Evolutionary conservation across 2,329 filamentous ascomycete species (phyloP).

Genomic region (Dactylellina leptospora): DNA sequence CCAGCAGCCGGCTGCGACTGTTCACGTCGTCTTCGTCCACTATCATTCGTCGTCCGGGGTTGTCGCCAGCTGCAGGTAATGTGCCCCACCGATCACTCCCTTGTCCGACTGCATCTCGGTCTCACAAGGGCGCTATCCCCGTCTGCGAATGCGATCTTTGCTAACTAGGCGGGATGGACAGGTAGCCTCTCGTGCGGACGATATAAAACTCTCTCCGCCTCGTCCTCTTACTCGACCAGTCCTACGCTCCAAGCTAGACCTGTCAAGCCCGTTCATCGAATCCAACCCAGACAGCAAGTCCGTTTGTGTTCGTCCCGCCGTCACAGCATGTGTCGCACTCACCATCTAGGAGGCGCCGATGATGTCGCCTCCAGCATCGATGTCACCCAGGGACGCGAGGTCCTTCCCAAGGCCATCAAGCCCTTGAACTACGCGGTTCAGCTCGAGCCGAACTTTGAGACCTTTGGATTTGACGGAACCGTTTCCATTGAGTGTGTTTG

Average conservation of each 20-base stretch:
- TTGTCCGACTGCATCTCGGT: background rate
- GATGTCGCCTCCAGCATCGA: slow-evolving; percentile 66
- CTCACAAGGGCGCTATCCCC: background rate
- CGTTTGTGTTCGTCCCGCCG: slow-evolving; percentile 79
- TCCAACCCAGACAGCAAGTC: slow-evolving; percentile 38
- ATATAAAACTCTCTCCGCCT: slow-evolving; percentile 23
- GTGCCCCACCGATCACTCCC: background rate
- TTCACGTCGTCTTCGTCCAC: background rate
- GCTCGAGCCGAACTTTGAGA: slow-evolving; percentile 87
- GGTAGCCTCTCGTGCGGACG: slow-evolving; percentile 12
- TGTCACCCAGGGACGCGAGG: slow-evolving; percentile 75
- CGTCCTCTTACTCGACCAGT: slow-evolving; percentile 1
- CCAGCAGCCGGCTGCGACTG: slow-evolving; percentile 31
- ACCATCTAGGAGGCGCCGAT: slow-evolving; percentile 67
- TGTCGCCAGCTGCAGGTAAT: background rate
- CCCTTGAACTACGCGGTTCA: slow-evolving; percentile 92
- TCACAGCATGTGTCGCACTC: slow-evolving; percentile 71
- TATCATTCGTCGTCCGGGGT: background rate
- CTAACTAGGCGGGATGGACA: background rate
- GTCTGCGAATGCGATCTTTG: background rate
- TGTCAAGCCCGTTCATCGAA: background rate
- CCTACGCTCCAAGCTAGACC: background rate
- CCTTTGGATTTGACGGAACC: slow-evolving; percentile 84
- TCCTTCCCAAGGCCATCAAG: slow-evolving; percentile 89
- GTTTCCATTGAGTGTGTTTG: slow-evolving; percentile 77